A percentile compares a stretch with the other conserved stretches of the same genome.
Conservation (phyloP, 2,329 filamentous ascomycete genomes). For the Annulohypoxylon truncatum region DNA sequence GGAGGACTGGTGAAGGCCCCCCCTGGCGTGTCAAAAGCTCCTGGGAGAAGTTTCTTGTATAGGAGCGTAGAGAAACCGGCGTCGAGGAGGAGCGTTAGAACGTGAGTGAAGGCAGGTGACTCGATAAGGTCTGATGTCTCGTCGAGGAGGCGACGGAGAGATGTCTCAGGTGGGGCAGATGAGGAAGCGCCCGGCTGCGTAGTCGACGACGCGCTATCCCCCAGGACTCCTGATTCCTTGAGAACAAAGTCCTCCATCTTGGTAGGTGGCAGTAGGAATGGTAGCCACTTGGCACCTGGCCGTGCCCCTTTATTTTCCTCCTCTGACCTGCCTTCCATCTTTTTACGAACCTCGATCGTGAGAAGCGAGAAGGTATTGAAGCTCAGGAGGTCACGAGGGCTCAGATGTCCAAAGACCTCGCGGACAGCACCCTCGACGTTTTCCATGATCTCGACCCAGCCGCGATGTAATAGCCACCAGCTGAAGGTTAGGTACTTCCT, state of each 20-base stretch:
- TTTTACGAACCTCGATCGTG: conserved; percentile 83
- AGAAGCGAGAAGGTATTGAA: conserved; percentile 83
- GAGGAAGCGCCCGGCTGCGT: conserved; percentile 41
- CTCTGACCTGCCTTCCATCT: conserved; percentile 75
- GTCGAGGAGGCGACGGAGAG: conserved; percentile 86
- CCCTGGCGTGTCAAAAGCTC: conserved; percentile 76
- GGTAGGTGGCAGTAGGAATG: conserved; percentile 81
- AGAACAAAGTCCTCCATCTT: conserved; percentile 87
- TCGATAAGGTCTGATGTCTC: conserved; percentile 97
- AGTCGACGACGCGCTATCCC: conserved; percentile 59
- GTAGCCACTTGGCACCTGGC: conserved; percentile 76
- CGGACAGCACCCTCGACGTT: conserved; percentile 88
- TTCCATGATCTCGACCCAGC: conserved; percentile 84
- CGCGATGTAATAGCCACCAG: conserved; percentile 96
- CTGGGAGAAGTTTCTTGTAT: conserved; percentile 81
- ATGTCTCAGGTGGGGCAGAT: conserved; percentile 53
- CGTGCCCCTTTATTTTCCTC: conserved; percentile 43
- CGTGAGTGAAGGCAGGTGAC: conserved; percentile 88
- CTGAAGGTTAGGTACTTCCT: conserved; percentile 94
- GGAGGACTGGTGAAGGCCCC: conserved; percentile 48
- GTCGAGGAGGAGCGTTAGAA: conserved; percentile 87
- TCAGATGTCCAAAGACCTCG: conserved; percentile 88
- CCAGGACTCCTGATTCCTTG: conserved; percentile 82
- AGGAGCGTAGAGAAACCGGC: conserved; percentile 86
- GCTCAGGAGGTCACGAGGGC: conserved; percentile 87